Base-by-base conservation (phyloP, 2,329 filamentous ascomycete species). In the Chaetomiaceae sp. region DNA sequence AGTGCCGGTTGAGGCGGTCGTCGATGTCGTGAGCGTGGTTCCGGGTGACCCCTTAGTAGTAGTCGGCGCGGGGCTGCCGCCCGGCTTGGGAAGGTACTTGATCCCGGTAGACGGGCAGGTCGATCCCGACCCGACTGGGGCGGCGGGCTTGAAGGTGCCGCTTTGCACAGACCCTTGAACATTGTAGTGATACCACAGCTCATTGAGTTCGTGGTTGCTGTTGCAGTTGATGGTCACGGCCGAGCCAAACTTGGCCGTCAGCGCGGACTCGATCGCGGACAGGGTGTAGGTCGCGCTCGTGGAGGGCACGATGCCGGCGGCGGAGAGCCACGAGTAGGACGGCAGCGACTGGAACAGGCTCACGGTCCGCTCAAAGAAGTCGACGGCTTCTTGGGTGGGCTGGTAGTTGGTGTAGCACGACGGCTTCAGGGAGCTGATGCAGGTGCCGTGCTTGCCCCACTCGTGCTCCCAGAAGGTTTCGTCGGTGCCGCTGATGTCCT, bases 11-110 rank as follows among this genome's bases (percentile, higher is more conserved):
- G 14, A n/a, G 12, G 36, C 15, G 12, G 36, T 38, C 36, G 14
- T 8, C 1, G 36, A 4, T 8, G 22, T 29, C n/a, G 20, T 26
- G 19, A 27, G 8, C 26, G 20, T 24, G 35, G 19, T 38, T 11
- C 6, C 22, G 22, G 22, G 22, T 24, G 22, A 24, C 22, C n/a
- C n/a, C n/a, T n/a, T n/a, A n/a, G 11, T 38, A 4, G 35, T 29
- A n/a, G n/a, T n/a, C n/a, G n/a, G n/a, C n/a, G n/a, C n/a, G n/a
- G n/a, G n/a, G n/a, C n/a, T n/a, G 36, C 36, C 19, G 3, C 36
- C 36, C 6, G 36, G 15, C 36, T 38, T 38, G 36, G 36, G 36
- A 14, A 38, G 22, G 36, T 38, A 38, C 36, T 38, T 38, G 36
- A 38, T 38, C 8, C 36, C 36, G 5, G 36, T 27, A 1, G 36